Evolutionary conservation across 2,329 filamentous ascomycete species (phyloP).

Genomic region (Penicillium frequentans): DNA sequence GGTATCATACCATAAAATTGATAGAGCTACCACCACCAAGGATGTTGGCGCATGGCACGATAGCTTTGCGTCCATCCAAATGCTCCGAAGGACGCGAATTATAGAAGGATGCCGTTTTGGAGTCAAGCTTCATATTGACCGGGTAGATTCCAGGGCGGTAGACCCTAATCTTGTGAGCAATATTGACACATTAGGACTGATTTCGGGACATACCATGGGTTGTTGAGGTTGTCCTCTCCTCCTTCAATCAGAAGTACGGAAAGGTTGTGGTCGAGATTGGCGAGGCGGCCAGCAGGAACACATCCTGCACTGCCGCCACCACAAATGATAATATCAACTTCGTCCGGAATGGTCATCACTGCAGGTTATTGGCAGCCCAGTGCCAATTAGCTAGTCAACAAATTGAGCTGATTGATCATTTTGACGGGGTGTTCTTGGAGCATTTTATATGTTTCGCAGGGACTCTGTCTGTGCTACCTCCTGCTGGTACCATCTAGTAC

Average conservation of each 20-base stretch:
- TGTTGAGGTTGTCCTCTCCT: constrained; percentile 73
- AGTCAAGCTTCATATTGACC: constrained; percentile 77
- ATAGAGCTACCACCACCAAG: constrained; percentile 4
- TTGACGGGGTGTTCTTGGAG: neutral
- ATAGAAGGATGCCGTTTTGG: constrained; percentile 79
- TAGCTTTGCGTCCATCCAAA: neutral
- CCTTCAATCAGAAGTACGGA: constrained; percentile 70
- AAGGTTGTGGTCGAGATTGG: constrained; percentile 73
- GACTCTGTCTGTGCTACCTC: neutral
- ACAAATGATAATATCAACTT: constrained; percentile 78
- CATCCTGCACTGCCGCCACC: constrained; percentile 66
- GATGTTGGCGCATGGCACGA: constrained; percentile 2
- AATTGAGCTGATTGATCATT: neutral
- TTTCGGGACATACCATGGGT: constrained; percentile 56
- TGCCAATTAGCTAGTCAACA: neutral
- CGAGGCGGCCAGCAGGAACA: constrained; percentile 52
- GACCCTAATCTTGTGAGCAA: constrained; percentile 50
- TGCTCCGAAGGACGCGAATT: constrained; percentile 69
- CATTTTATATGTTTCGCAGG: neutral
- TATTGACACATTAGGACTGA: neutral
- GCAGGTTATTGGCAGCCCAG: neutral
- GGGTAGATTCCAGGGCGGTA: constrained; percentile 75
- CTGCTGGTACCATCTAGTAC: neutral
- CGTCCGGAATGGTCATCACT: constrained; percentile 66
- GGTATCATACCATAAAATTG: constrained; percentile 49